Conservation (phyloP, 768 basidiomycete genomes). For the Coprinopsis cinerea region DNA sequence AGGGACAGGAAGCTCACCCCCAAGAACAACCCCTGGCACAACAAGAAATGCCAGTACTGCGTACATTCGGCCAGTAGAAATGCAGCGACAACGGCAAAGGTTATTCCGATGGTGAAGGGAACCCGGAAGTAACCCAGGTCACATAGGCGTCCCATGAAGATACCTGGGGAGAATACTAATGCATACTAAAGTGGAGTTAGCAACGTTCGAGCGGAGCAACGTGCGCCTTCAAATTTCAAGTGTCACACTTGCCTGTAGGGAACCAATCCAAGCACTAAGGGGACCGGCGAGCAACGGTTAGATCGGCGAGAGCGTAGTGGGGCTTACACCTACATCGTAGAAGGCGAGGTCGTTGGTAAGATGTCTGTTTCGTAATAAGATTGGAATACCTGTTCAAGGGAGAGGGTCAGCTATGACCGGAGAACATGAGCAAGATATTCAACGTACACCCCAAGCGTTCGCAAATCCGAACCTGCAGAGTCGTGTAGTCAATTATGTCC, state of each 20-base stretch:
- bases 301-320: not conserved
- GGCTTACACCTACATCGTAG: constrained; percentile 50
- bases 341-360: constrained; percentile 45
- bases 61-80: constrained; percentile 56
- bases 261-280: constrained; percentile 79
- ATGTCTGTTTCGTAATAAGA: constrained; percentile 57
- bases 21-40: constrained; percentile 56
- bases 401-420: not conserved
- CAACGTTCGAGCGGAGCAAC: not conserved
- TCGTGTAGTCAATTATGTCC: not conserved
- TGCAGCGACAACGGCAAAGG: constrained; percentile 38
- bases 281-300: not conserved
- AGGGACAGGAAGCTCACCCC: constrained; percentile 34
- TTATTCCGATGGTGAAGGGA: constrained; percentile 37
- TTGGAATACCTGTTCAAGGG: constrained; percentile 56
- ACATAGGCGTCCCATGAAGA: constrained; percentile 51
- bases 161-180: constrained; percentile 42
- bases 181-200: constrained; percentile 32
- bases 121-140: constrained; percentile 53
- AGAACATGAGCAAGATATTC: not conserved
- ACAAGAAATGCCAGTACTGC: constrained; percentile 60
- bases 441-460: constrained; percentile 68
- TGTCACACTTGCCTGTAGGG: constrained; percentile 46
- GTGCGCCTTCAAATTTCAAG: too few species aligned
- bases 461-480: constrained; percentile 54